Base-by-base conservation (phyloP, 2,329 filamentous ascomycete genomes). In the Diaporthe helianthi region DNA sequence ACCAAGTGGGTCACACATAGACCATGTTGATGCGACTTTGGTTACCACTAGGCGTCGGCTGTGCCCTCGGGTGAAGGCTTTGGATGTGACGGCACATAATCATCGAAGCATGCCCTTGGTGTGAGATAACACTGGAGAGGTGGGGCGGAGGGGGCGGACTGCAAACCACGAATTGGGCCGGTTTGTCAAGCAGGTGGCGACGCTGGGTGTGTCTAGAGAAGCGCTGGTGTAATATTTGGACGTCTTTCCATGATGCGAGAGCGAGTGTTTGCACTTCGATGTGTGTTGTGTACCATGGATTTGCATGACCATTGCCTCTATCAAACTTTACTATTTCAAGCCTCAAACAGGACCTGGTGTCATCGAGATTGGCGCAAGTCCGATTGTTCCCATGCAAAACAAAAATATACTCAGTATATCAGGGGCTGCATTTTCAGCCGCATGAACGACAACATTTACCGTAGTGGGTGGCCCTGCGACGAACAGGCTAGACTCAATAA, bases 1-100 rank as follows among this genome's bases (percentile, higher is more conserved):
- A 49, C n/a, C 33, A n/a, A 29, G 24, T 44, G 4, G 53, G 54
- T 63, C 58, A 22, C 44, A 33, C 44, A 63, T 63, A 63, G 58
- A 63, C 58, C 58, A 19, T 36, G 49, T 63, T 63, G 29, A 63
- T 36, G 24, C 13, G 49, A 31, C 13, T 36, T 29, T 24, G 49
- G 58, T 49, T 49, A 63, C 58, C 58, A 63, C 58, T 29, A 63
- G 13, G 47, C 6, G 5, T 36, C 15, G 26, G 3, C 29, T 15
- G n/a, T 4, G 2, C 7, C 13, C 41, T 47, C 19, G 22, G n/a
- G 17, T 15, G 19, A 22, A 24, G 33, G n/a, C 7, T 12, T 13
- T 36, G n/a, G 12, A 24, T 12, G 24, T 19, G 12, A 19, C 19
- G 31, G 29, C 29, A 49, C 19, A 8, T 36, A 44, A 24, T 1